phyloP scores from a whole-genome alignment of 768 basidiomycete genomes.

The Amyloporia xantha region DNA sequence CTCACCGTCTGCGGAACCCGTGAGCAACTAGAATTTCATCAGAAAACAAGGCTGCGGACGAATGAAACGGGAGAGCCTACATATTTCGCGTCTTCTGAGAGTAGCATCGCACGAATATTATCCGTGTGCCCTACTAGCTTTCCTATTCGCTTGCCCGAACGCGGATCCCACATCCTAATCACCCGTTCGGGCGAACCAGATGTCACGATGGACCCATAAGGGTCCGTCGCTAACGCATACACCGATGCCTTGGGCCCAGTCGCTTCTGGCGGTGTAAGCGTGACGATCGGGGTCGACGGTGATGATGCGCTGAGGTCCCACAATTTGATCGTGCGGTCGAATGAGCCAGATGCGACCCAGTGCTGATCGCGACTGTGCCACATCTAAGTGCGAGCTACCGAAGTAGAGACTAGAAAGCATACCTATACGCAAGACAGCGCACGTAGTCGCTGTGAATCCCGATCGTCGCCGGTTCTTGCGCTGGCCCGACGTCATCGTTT shows the following conservation, averaged over 20 bases:
- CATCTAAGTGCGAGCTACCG: too few relatives aligned
- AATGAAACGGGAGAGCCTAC: slow-evolving; percentile 45
- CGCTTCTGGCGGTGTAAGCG: slow-evolving; percentile 62
- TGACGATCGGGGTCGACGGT: slow-evolving; percentile 42
- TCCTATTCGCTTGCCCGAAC: slow-evolving; percentile 70
- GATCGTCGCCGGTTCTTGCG: slow-evolving; percentile 53
- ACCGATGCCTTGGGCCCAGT: slow-evolving; percentile 61
- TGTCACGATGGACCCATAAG: slow-evolving; percentile 73
- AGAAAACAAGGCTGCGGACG: slow-evolving; percentile 8
- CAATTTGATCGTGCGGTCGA: slow-evolving; percentile 89
- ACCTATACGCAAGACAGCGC: slow-evolving; percentile 73
- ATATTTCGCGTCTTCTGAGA: slow-evolving; percentile 88
- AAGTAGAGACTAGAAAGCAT: too few relatives aligned
- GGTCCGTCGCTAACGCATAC: slow-evolving; percentile 77
- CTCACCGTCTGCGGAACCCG: slow-evolving; percentile 72
- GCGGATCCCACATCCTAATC: slow-evolving; percentile 89
- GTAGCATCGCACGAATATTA: slow-evolving; percentile 84
- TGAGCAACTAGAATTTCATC: slow-evolving; percentile 51
- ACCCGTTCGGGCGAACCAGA: slow-evolving; percentile 91
- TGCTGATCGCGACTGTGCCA: slow-evolving; percentile 60
- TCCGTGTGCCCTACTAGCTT: slow-evolving; percentile 97
- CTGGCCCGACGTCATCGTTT: slow-evolving; percentile 25
- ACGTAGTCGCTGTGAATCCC: slow-evolving; percentile 85
- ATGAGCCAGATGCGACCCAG: slow-evolving; percentile 91
- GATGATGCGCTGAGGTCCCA: slow-evolving; percentile 71